Evolutionary conservation across 768 basidiomycete species (phyloP), one percentile per base, ranked within the genome.

Genomic region (Rubroboletus pulcherrimus): DNA sequence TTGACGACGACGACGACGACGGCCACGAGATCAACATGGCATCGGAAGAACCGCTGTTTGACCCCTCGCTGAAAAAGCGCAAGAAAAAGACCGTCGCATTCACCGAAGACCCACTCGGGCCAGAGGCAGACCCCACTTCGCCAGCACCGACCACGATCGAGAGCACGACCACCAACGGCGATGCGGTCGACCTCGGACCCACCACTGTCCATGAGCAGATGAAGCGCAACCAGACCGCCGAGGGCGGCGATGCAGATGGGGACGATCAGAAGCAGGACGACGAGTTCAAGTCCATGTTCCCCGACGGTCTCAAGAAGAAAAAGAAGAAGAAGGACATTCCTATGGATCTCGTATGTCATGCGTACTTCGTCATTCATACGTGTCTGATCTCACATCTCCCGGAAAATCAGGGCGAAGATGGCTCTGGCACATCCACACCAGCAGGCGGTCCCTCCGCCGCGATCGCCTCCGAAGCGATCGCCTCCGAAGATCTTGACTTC

Each of bases 281-380:
- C 31, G 86, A 91, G 37, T 78, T 84, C 71, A 88, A 89, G 69
- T 80, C 87, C 44, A 89, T 92, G 86, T 93, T 93, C 66, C 71
- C 70, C 15, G 89, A 87, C 3, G 91, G 91, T 68, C 67, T 91
- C 69, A 93, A 91, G 81, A 93, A 89, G 81, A 93, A 92, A 73
- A 93, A 92, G 77, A 93, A 93, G 78, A 91, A 89, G 79, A 93
- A 91, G 71, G 91, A 92, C 54, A 89, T 93, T 55, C 90, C 89
- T 5, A 79, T 91, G 69, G 89, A 91, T 72, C 74, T 91, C 56
- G 89, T 89, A 68, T 60, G 87, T 76, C 29, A 2, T 44, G 14
- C 4, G 6, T 17, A 43, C 10, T 14, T 35, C n/a, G 14, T 45
- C 30, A 5, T 42, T 7, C 3, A 12, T 26, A 3, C 15, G 15